phyloP scores from a whole-genome alignment of 371 early-diverging fungal genomes.

The Apophysomyces ossiformis region DNA sequence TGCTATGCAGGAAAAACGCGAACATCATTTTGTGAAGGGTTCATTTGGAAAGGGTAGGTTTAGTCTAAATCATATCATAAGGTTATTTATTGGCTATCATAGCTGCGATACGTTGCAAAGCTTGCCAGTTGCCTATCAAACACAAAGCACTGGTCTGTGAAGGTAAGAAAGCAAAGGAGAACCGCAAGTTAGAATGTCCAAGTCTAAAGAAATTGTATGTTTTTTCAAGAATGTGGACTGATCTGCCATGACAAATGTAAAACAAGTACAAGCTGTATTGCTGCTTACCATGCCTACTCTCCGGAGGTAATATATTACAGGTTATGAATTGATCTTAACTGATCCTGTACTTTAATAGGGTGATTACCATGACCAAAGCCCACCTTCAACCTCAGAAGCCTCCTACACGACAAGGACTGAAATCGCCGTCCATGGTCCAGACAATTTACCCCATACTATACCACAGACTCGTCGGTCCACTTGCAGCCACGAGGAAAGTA shows the following conservation, averaged over 20 bases:
- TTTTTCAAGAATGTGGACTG: conserved; percentile 27
- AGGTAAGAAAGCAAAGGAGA: conserved; percentile 24
- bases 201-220: background rate
- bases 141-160: conserved; percentile 46
- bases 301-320: background rate
- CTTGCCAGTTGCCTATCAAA: conserved; percentile 41
- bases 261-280: conserved; percentile 13
- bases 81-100: background rate
- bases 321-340: background rate
- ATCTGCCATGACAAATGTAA: conserved; percentile 53
- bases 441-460: background rate
- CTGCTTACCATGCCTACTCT: conserved; percentile 5
- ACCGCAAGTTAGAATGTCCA: background rate
- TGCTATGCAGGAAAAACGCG: conserved; percentile 13
- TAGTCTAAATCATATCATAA: background rate
- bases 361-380: background rate
- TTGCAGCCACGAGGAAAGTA: conserved; percentile 2
- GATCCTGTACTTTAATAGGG: background rate
- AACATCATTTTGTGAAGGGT: conserved; percentile 46
- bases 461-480: background rate
- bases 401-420: background rate
- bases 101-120: conserved; percentile 44
- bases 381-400: background rate
- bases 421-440: background rate
- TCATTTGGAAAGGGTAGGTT: conserved; percentile 49